Percentiles rank a stretch among this genome's conserved stretches.
Conservation (phyloP, 257 asterid genomes). For the Anisodus tanguticus region DNA sequence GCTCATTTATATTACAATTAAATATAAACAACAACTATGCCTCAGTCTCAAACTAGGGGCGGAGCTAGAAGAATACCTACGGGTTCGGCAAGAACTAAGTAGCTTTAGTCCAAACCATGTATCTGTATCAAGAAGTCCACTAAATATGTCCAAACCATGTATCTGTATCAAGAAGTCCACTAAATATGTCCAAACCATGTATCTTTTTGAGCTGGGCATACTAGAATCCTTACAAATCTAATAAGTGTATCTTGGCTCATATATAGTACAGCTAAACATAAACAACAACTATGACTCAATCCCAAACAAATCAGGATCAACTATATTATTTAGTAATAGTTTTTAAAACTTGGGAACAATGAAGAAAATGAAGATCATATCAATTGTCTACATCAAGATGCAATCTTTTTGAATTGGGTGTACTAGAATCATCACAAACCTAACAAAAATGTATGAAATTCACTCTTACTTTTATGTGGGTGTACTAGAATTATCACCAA, state of each 20-base stretch:
- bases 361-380: constrained; percentile 13
- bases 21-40: not conserved
- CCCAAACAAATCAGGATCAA: not conserved
- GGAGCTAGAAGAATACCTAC: not conserved
- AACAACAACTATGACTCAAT: not conserved
- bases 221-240: not conserved
- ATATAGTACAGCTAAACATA: not conserved
- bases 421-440: constrained; percentile 3
- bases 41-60: not conserved
- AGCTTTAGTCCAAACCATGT: not conserved
- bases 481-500: constrained; percentile 1
- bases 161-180: not conserved
- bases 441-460: not conserved
- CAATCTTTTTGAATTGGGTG: not conserved
- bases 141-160: not conserved
- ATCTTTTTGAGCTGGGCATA: not conserved
- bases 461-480: not conserved
- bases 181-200: not conserved
- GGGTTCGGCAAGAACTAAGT: not conserved
- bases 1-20: not conserved
- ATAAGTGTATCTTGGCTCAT: not conserved
- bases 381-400: not conserved
- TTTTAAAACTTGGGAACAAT: not conserved
- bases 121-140: not conserved
- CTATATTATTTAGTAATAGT: not conserved